Conservation (phyloP, 140 eudicot genomes). For the Oenanthe javanica region DNA sequence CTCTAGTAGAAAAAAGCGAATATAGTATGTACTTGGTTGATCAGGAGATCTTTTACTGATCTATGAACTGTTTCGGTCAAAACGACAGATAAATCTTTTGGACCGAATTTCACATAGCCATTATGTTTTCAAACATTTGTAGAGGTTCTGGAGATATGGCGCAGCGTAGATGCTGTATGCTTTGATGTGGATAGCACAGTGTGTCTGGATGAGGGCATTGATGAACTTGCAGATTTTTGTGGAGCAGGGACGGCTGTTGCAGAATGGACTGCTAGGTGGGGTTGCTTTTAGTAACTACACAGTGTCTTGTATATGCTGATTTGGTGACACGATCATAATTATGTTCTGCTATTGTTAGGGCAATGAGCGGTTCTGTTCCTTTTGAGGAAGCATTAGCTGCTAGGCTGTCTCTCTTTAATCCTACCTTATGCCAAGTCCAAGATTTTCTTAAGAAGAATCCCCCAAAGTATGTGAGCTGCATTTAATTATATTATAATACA, state of each 20-base stretch:
- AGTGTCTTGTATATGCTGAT: background rate
- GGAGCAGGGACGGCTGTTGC: conserved; percentile 99
- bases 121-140: background rate
- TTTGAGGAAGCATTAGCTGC: conserved; percentile 89
- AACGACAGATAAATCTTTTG: background rate
- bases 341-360: conserved; percentile 36
- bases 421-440: conserved; percentile 62
- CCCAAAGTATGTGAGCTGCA: conserved; percentile 47
- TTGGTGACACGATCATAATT: background rate
- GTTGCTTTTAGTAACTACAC: background rate
- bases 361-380: conserved; percentile 92
- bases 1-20: background rate
- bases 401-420: conserved; percentile 73
- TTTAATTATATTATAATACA: background rate
- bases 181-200: conserved; percentile 98
- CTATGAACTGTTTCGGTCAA: background rate
- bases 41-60: background rate
- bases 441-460: conserved; percentile 76
- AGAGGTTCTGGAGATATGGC: conserved; percentile 88
- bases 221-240: conserved; percentile 95
- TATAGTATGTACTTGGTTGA: background rate
- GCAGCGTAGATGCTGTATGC: conserved; percentile 79
- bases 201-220: conserved; percentile 91
- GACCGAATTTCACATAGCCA: background rate
- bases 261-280: conserved; percentile 89